A percentile compares a stretch with the other conserved stretches of the same genome.
Evolutionary conservation across 257 asterid species (phyloP).

Genomic region (Nicotiana obtusifolia): DNA sequence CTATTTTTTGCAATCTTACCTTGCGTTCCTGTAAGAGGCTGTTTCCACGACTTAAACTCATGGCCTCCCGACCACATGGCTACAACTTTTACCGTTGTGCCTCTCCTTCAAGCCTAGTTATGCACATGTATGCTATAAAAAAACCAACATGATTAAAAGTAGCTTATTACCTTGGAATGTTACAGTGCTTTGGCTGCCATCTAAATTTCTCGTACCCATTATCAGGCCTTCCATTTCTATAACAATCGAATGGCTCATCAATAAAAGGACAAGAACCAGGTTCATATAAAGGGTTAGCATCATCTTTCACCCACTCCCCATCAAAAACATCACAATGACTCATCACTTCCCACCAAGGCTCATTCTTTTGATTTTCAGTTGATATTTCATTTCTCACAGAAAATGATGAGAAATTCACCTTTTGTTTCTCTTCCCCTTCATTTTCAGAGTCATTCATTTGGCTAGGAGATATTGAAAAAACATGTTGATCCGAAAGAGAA

Average conservation of each 20-base stretch:
- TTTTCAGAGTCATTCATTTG: not conserved
- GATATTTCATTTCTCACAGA: not conserved
- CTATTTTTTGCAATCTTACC: too few relatives aligned
- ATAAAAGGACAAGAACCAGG: constrained; percentile 74
- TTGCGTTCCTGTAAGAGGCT: not conserved
- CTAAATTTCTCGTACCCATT: constrained; percentile 57
- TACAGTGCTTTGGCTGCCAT: constrained; percentile 81
- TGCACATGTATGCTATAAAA: not conserved
- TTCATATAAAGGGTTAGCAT: constrained; percentile 64
- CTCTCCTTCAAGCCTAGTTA: not conserved
- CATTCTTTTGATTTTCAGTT: not conserved
- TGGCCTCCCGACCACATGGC: not conserved
- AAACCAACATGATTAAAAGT: not conserved
- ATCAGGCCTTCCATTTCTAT: constrained; percentile 71
- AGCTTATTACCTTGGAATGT: constrained; percentile 58
- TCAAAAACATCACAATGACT: constrained; percentile 55
- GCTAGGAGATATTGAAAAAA: not conserved
- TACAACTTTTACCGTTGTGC: not conserved
- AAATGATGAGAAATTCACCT: not conserved
- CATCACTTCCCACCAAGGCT: constrained; percentile 7
- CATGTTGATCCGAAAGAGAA: not conserved
- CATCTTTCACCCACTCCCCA: constrained; percentile 85
- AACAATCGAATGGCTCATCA: constrained; percentile 76
- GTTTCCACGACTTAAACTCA: not conserved
- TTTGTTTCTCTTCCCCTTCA: not conserved